These are phyloP conservation scores for Calonectria naviculata DNA, from an alignment of 2,329 filamentous ascomycete species.

Conservation along the genomic window DNA sequence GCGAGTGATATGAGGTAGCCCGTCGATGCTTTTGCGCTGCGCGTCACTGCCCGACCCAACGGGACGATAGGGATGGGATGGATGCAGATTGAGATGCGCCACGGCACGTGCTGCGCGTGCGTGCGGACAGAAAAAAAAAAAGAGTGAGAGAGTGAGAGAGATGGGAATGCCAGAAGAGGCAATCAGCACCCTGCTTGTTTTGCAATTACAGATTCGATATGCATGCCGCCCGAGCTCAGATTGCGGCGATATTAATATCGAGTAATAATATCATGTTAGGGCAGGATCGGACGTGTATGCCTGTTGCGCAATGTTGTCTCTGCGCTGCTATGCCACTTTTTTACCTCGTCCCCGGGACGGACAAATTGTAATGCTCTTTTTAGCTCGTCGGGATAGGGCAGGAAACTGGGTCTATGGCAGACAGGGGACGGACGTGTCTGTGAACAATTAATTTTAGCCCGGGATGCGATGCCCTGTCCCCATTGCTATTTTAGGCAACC, in stretches of 20 bases:
- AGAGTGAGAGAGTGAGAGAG: not conserved
- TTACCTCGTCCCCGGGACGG: not conserved
- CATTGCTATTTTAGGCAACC: slow-evolving; percentile 16
- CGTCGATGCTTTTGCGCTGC: not conserved
- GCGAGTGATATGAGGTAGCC: not conserved
- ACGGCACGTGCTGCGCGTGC: slow-evolving; percentile 32
- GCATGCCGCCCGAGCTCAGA: slow-evolving; percentile 5
- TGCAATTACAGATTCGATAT: not conserved
- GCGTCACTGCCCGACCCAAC: slow-evolving; percentile 14
- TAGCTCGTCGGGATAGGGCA: slow-evolving; percentile 13
- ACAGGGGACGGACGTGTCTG: not conserved
- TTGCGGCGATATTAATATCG: not conserved
- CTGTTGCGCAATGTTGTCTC: not conserved
- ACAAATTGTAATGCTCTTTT: slow-evolving; percentile 8
- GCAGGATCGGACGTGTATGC: not conserved
- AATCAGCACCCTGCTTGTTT: not conserved
- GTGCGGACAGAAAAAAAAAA: slow-evolving; percentile 13
- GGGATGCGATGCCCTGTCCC: not conserved
- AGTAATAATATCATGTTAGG: not conserved
- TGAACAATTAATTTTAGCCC: slow-evolving; percentile 28
- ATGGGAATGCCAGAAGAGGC: not conserved
- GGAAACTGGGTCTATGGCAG: slow-evolving; percentile 14
- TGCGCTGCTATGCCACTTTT: not conserved
- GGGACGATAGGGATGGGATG: not conserved
- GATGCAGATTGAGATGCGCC: slow-evolving; percentile 13